phyloP scores from a whole-genome alignment of 768 basidiomycete species.

The Gelatoporia subvermispora region DNA sequence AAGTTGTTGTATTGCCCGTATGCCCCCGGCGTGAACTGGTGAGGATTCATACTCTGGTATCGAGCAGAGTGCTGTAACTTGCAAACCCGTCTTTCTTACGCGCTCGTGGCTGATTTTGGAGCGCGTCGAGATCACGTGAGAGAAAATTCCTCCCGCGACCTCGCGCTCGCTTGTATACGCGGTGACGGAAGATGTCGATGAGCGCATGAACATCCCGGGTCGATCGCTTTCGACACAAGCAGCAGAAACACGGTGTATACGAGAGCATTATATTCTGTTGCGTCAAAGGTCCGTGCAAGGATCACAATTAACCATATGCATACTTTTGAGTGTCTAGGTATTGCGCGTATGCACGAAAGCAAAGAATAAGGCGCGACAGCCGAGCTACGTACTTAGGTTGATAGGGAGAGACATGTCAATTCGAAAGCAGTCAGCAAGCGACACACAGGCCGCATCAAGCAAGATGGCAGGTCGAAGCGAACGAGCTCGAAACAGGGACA shows the following conservation, averaged over 20 bases:
- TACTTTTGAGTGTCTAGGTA: conserved; percentile 28
- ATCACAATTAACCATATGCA: conserved; percentile 26
- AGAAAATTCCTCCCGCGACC: too few species aligned
- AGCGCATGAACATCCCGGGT: too few species aligned
- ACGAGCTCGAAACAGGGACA: too few species aligned
- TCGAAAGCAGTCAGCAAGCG: conserved; percentile 7
- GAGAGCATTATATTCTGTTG: conserved; percentile 13
- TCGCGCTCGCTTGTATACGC: background rate
- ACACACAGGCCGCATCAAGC: background rate
- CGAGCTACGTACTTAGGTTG: conserved; percentile 9
- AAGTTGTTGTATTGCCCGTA: background rate
- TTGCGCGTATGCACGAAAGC: conserved; percentile 24
- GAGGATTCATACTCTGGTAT: background rate
- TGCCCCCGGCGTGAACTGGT: background rate
- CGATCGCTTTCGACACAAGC: conserved; percentile 1
- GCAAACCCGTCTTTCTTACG: too few species aligned
- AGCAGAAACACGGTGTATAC: background rate
- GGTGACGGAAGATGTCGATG: too few species aligned
- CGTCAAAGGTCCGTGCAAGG: conserved; percentile 9
- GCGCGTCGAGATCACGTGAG: too few species aligned
- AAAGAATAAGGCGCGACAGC: conserved; percentile 13
- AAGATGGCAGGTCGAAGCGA: background rate
- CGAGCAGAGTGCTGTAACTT: too few species aligned
- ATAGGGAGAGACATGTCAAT: conserved; percentile 10
- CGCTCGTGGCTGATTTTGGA: too few species aligned